Conservation (phyloP, 352 stramenopile genomes). For the Globisporangium middletonii region DNA sequence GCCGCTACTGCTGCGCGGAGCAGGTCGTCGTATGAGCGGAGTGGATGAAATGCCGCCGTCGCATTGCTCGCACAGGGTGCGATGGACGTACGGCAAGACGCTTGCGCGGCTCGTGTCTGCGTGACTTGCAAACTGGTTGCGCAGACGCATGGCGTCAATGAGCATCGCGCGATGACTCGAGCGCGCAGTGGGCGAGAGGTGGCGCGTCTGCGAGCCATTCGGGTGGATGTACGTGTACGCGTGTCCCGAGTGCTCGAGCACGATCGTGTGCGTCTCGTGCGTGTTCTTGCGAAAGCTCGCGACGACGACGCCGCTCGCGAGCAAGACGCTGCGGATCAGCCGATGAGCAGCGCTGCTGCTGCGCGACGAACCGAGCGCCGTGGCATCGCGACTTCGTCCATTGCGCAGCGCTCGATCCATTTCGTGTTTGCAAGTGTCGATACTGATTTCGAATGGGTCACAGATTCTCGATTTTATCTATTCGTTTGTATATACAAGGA, state of each 20-base stretch:
- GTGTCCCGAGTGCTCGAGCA: conserved; percentile 53
- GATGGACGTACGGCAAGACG: conserved; percentile 41
- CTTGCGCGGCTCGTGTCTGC: conserved; percentile 8
- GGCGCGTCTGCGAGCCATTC: conserved; percentile 35
- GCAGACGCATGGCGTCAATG: conserved; percentile 31
- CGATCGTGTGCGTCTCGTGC: conserved; percentile 55
- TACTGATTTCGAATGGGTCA: background rate
- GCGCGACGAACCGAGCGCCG: too few relatives aligned
- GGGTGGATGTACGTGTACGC: conserved; percentile 53
- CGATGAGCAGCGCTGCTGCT: background rate
- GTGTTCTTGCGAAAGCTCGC: conserved; percentile 32
- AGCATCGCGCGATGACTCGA: conserved; percentile 41
- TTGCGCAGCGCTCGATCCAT: too few relatives aligned
- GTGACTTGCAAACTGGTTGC: conserved; percentile 36
- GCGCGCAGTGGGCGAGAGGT: conserved; percentile 52
- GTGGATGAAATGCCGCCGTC: background rate
- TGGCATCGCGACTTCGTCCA: too few relatives aligned
- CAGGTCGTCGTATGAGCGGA: background rate
- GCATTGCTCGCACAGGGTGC: conserved; percentile 6
- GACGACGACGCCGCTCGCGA: conserved; percentile 43
- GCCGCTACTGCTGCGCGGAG: background rate
- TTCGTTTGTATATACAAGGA: background rate
- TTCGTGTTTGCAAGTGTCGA: too few relatives aligned
- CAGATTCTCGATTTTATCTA: background rate
- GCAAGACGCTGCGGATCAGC: conserved; percentile 35